Conservation (phyloP, 768 basidiomycete species). For the Dioszegia crocea region DNA sequence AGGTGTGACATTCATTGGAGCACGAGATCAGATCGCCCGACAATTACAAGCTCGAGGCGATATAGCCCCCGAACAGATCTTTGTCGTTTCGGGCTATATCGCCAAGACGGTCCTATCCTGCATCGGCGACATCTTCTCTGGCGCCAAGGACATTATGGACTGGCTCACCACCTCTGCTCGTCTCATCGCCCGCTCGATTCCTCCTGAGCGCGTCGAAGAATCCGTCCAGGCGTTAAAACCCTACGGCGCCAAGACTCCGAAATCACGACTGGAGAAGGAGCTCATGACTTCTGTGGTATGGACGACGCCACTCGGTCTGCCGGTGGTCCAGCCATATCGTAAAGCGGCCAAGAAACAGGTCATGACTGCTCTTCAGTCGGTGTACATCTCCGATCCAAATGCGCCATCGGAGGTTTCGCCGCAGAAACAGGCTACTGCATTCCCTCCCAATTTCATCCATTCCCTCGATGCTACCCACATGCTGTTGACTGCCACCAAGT, state of each 20-base stretch:
- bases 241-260: neutral
- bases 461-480: constrained; percentile 97
- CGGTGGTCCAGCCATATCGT: constrained; percentile 93
- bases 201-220: neutral
- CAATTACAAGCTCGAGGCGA: constrained; percentile 75
- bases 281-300: constrained; percentile 95
- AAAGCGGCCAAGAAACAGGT: constrained; percentile 76
- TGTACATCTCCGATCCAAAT: constrained; percentile 85
- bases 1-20: constrained; percentile 83
- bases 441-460: constrained; percentile 99
- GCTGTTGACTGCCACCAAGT: constrained; percentile 91
- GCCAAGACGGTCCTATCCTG: constrained; percentile 72
- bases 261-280: constrained; percentile 64
- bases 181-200: constrained; percentile 56
- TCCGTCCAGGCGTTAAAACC: neutral
- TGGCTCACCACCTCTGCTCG: constrained; percentile 83
- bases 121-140: constrained; percentile 90
- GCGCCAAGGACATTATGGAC: constrained; percentile 81
- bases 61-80: constrained; percentile 68
- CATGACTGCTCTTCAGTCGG: constrained; percentile 74
- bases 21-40: constrained; percentile 86
- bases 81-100: constrained; percentile 70
- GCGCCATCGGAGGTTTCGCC: constrained; percentile 73
- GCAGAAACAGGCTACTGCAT: constrained; percentile 85
- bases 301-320: constrained; percentile 92